A percentile compares a stretch with the other conserved stretches of the same genome.
Evolutionary conservation across 768 basidiomycete genomes (phyloP).

Genomic region (Auricularia cornea): DNA sequence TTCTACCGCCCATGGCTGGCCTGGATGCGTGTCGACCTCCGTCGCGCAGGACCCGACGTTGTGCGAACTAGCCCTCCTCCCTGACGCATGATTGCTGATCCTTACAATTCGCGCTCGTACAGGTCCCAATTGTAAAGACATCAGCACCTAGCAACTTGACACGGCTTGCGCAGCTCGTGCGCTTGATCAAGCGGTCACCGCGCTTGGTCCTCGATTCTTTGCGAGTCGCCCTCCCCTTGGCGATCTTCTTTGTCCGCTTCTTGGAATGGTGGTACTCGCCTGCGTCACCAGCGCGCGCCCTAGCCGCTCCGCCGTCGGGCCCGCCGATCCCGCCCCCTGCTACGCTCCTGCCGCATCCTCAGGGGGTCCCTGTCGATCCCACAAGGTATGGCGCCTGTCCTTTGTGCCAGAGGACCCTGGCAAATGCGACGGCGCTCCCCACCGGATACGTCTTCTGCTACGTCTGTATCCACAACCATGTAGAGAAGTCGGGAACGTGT

Average conservation of each 20-base stretch:
- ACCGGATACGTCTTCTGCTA: constrained; percentile 96
- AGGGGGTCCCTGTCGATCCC: constrained; percentile 55
- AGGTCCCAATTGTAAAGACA: background rate
- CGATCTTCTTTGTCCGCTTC: constrained; percentile 94
- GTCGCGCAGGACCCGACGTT: constrained; percentile 59
- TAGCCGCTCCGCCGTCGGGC: constrained; percentile 51
- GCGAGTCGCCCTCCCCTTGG: constrained; percentile 70
- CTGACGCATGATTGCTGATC: constrained; percentile 3
- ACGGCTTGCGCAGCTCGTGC: constrained; percentile 27
- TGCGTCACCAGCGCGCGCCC: constrained; percentile 70
- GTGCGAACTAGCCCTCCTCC: constrained; percentile 2
- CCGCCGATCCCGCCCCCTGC: constrained; percentile 70
- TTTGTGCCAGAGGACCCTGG: constrained; percentile 60
- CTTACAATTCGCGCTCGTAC: background rate
- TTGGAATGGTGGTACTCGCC: constrained; percentile 99
- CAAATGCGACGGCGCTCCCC: constrained; percentile 84
- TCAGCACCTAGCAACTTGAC: background rate
- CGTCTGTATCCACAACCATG: constrained; percentile 77
- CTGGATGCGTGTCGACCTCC: constrained; percentile 77
- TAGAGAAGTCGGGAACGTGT: constrained; percentile 70
- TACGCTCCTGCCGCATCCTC: constrained; percentile 66
- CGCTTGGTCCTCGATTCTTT: constrained; percentile 67
- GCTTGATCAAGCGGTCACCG: constrained; percentile 45
- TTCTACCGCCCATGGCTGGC: constrained; percentile 89
- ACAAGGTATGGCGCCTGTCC: constrained; percentile 76